Percentiles rank a stretch among this genome's conserved stretches.
These are phyloP conservation scores for Cystoderma amianthinum DNA, from an alignment of 768 basidiomycete genomes.

Conservation along the genomic window DNA sequence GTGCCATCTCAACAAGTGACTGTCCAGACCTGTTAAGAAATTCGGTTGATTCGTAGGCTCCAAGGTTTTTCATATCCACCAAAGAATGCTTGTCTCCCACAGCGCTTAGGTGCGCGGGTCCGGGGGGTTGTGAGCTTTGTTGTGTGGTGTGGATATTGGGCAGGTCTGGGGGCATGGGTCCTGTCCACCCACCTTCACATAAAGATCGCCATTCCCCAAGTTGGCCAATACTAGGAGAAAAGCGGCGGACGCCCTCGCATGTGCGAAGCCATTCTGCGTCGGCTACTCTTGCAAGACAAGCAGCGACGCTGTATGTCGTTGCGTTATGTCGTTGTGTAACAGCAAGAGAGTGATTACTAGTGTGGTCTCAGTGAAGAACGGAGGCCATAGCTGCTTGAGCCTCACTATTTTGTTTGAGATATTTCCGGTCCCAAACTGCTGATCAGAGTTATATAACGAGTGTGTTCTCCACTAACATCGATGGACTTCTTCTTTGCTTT, in stretches of 20 bases:
- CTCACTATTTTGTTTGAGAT: constrained; percentile 75
- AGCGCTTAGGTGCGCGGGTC: neutral
- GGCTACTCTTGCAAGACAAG: constrained; percentile 61
- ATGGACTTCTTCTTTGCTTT: constrained; percentile 67
- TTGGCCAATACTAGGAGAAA: constrained; percentile 60
- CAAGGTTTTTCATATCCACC: neutral
- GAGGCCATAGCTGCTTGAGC: constrained; percentile 9
- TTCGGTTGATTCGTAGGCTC: neutral
- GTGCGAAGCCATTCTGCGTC: constrained; percentile 72
- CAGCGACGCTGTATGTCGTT: constrained; percentile 56
- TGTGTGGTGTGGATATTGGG: constrained; percentile 18
- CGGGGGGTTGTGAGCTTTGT: neutral
- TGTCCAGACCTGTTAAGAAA: neutral
- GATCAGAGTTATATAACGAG: constrained; percentile 69
- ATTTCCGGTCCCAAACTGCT: constrained; percentile 71
- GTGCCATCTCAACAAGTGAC: no score
- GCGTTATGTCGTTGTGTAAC: constrained; percentile 56
- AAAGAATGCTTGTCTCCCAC: no score
- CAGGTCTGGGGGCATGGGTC: constrained; percentile 40
- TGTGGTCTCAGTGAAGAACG: neutral
- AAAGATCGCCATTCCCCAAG: constrained; percentile 67
- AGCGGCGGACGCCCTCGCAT: constrained; percentile 66
- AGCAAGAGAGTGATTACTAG: constrained; percentile 61
- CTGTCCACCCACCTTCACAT: constrained; percentile 73
- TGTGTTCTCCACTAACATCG: constrained; percentile 69